phyloP scores from a whole-genome alignment of 1,284 basidiomycete species.

The Ganoderma leucocontextum region DNA sequence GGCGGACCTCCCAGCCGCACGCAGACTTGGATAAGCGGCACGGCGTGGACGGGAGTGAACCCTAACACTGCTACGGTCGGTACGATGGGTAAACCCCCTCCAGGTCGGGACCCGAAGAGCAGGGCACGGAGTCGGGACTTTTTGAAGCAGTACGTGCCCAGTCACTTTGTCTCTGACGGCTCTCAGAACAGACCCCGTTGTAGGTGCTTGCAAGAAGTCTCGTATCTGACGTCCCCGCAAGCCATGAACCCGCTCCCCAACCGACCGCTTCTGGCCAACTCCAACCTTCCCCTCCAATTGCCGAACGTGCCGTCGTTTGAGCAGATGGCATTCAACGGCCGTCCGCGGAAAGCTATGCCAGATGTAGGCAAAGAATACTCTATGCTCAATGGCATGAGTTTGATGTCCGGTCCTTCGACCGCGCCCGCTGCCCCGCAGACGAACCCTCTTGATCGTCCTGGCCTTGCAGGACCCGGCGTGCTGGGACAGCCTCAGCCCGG shows the following conservation, averaged over 20 bases:
- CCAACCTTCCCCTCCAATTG: conserved; percentile 67
- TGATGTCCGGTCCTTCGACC: conserved; percentile 59
- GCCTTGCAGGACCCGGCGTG: conserved; percentile 52
- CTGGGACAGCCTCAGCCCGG: conserved; percentile 38
- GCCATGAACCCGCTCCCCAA: conserved; percentile 97
- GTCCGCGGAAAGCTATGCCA: conserved; percentile 81
- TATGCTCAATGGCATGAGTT: conserved; percentile 64
- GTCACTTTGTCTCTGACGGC: conserved; percentile 8
- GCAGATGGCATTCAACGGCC: conserved; percentile 73
- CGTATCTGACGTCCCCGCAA: conserved; percentile 95
- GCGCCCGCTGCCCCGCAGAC: conserved; percentile 55
- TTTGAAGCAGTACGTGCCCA: conserved; percentile 85
- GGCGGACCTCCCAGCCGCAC: conserved; percentile 53
- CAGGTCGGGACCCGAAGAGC: conserved; percentile 90
- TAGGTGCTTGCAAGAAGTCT: conserved; percentile 96
- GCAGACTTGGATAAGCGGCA: conserved; percentile 59
- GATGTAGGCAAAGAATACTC: conserved; percentile 78
- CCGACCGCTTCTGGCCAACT: conserved; percentile 75
- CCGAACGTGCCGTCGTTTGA: conserved; percentile 80
- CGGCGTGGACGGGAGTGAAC: conserved; percentile 47
- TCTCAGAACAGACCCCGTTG: conserved; percentile 26
- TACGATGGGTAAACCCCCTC: conserved; percentile 73
- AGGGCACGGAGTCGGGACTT: conserved; percentile 96
- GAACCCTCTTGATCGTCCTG: conserved; percentile 59
- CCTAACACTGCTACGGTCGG: conserved; percentile 51